These are phyloP conservation scores for Chloromonas sp. DNA, from an alignment of 163 green algal genomes.

Conservation along the genomic window DNA sequence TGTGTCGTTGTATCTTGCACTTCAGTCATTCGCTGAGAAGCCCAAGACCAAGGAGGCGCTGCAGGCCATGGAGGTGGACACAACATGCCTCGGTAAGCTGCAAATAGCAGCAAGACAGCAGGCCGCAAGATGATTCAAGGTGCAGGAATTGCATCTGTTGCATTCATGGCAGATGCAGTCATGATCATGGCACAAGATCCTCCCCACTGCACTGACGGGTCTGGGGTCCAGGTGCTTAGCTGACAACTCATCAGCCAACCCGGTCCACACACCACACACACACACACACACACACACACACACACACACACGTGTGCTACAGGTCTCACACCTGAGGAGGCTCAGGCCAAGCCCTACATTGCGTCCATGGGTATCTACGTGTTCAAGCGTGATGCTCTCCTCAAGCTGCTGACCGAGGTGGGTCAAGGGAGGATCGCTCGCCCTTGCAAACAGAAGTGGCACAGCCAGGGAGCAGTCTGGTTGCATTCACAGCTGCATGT, in stretches of 20 bases:
- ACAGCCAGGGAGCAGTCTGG: no score
- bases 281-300: neutral
- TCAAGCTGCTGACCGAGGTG: constrained; percentile 64
- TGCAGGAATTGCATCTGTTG: neutral
- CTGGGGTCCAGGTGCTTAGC: no score
- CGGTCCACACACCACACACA: neutral
- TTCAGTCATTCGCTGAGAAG: constrained; percentile 92
- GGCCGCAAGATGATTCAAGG: no score
- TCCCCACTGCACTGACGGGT: no score
- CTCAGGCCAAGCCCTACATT: constrained; percentile 86
- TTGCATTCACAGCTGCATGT: no score
- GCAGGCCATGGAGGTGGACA: constrained; percentile 94
- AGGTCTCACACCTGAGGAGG: constrained; percentile 53
- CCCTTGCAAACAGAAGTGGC: no score
- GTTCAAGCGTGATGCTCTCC: constrained; percentile 89
- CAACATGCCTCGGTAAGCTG: constrained; percentile 79
- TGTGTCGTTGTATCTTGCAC: no score
- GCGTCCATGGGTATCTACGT: constrained; percentile 99
- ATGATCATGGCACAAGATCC: neutral
- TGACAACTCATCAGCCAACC: no score
- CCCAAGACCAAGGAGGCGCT: constrained; percentile 87
- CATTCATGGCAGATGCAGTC: neutral
- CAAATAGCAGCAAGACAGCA: neutral
- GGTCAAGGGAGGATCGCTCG: neutral
- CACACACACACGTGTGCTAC: neutral